phyloP scores from a whole-genome alignment of 495 filamentous ascomycete genomes.

The Aspergillus baeticus region DNA sequence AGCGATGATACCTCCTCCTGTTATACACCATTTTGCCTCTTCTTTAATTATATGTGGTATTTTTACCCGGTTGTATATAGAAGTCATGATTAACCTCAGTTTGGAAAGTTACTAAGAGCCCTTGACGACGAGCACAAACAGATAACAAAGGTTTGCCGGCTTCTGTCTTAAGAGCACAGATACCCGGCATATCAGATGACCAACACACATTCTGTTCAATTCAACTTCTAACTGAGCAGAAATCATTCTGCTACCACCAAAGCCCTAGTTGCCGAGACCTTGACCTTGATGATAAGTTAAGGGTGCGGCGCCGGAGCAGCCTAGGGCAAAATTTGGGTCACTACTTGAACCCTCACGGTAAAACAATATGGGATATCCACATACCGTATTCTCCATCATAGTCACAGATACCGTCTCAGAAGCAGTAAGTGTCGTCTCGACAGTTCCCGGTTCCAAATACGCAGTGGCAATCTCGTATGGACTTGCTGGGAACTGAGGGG shows the following conservation, averaged over 20 bases:
- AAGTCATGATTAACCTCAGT: background rate
- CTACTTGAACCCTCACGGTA: background rate
- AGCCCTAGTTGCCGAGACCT: too few relatives aligned
- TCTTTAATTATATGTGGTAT: background rate
- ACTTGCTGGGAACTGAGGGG: constrained; percentile 62
- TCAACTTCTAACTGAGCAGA: too few relatives aligned
- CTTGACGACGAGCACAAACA: background rate
- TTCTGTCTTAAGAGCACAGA: too few relatives aligned
- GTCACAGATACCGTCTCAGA: constrained; percentile 53
- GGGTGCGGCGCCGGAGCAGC: constrained; percentile 36
- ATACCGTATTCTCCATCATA: constrained; percentile 65
- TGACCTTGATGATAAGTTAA: background rate
- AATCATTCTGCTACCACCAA: too few relatives aligned
- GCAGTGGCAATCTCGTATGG: constrained; percentile 57
- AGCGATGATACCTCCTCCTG: constrained; percentile 8
- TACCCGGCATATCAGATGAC: too few relatives aligned
- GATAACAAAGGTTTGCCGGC: background rate
- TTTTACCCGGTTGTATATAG: constrained; percentile 8
- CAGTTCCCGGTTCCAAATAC: constrained; percentile 52
- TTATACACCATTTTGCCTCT: background rate
- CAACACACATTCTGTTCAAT: background rate
- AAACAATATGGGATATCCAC: constrained; percentile 21
- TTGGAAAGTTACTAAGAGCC: background rate
- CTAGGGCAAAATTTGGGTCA: constrained; percentile 15
- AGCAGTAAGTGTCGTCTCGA: constrained; percentile 61